Base-by-base conservation (phyloP, 2,329 filamentous ascomycete genomes). In the Decorospora gaudefroyi region DNA sequence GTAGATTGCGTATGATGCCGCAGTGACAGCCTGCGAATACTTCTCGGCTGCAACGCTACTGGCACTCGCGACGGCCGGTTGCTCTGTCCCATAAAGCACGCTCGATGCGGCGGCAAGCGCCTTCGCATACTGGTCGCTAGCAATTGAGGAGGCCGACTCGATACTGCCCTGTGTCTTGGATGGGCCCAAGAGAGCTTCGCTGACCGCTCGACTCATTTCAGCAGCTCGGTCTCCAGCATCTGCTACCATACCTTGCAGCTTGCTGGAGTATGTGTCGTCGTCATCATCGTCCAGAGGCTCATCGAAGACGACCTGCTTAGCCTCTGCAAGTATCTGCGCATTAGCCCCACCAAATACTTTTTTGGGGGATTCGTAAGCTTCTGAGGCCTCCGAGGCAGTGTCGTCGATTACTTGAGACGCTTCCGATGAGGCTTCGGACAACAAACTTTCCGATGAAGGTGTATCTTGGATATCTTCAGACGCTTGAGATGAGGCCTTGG, bases 1-100 rank as follows among this genome's bases (percentile, higher is more conserved):
- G 50, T 79, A 81, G 48, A 82, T 76, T 12, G 76, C 76, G 44
- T 79, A 74, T 11, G 79, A 83, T 13, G 81, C 81, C 71, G 81
- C 80, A 45, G 78, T 75, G 42, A 84, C 78, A 39, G 82, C 82
- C 47, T 79, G 72, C 18, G 72, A 69, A 60, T 82, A 84, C 46
- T 76, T 76, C 33, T 80, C 76, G 15, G 77, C 74, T 11, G 77
- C 78, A 26, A 75, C 74, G 46, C 74, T 79, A 6, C 74, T 74
- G 17, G 77, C 69, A 35, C 73, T 78, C 50, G 73, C 70, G 15
- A 68, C 59, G 33, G 64, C 58, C 17, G 64, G 64, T 41, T 74
- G 66, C 38, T 74, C 55, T 8, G 72, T 75, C 10, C 80, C 79
- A 52, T 82, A 82, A 0, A 84, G 59, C 4, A 74, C 77, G 39